Evolutionary conservation across 192 early-diverging fungal genomes (phyloP).

Genomic region (Lunasporangiospora selenospora): DNA sequence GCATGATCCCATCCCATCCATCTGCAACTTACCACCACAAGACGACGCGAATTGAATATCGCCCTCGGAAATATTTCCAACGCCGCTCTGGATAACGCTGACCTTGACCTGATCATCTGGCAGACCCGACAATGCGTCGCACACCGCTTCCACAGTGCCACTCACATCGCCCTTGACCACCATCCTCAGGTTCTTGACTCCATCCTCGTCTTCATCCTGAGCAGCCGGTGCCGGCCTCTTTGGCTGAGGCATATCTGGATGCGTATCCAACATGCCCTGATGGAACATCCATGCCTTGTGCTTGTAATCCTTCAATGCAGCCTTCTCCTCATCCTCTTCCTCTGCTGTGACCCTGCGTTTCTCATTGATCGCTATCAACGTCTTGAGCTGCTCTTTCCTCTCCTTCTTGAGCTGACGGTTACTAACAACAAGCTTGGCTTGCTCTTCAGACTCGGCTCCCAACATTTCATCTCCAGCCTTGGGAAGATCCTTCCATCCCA

Average conservation of each 20-base stretch:
- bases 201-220: conserved; percentile 43
- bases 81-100: conserved; percentile 78
- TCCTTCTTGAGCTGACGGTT: conserved; percentile 70
- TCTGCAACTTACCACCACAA: conserved; percentile 40
- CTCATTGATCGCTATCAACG: conserved; percentile 80
- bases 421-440: conserved; percentile 79
- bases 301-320: conserved; percentile 56
- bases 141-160: conserved; percentile 90
- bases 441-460: conserved; percentile 68
- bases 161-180: conserved; percentile 92
- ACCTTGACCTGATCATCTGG: conserved; percentile 79
- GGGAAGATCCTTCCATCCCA: conserved; percentile 95
- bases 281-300: conserved; percentile 73
- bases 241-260: conserved; percentile 56
- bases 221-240: conserved; percentile 46
- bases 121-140: conserved; percentile 75
- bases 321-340: conserved; percentile 59
- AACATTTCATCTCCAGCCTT: conserved; percentile 89
- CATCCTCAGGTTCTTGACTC: conserved; percentile 58
- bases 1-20: too few relatives aligned
- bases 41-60: conserved; percentile 81
- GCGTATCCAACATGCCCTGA: conserved; percentile 59
- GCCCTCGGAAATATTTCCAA: conserved; percentile 86
- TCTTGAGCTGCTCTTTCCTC: conserved; percentile 63
- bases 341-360: conserved; percentile 64